Base-by-base conservation (phyloP, 305 asterid species). In the Coffea humblotiana region DNA sequence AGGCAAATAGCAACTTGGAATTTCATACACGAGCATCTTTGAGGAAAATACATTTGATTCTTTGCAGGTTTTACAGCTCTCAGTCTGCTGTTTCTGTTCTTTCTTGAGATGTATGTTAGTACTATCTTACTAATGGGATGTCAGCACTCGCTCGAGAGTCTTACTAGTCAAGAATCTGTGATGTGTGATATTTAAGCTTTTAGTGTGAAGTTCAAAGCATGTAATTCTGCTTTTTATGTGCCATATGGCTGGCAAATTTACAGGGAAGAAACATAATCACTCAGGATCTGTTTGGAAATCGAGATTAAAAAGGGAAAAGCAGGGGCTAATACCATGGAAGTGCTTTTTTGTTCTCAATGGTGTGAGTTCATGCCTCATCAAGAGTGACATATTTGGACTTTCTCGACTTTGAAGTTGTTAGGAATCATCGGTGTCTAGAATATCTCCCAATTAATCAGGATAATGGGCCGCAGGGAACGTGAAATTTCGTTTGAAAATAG, bases 401-500 rank as follows among this genome's bases (percentile, higher is more conserved):
- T 37, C 16, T 12, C 15, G 43, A 2, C 8, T 37, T 1, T 35
- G 13, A 9, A 32, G 23, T 11, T 9, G 4, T 69, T 8, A 9
- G n/a, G 43, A 21, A 19, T 45, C 56, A 43, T 45, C 5, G 7
- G 35, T 25, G 1, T 63, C 37, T 63, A 10, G 11, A 35, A 15
- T 63, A 63, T 63, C 35, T n/a, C 15, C 8, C 0, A 9, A 25
- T 6, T 63, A 63, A 25, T n/a, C 16, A 6, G 37, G 18, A 65
- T 71, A 15, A 64, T 75, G 83, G 60, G 14, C 35, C 40, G 5
- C 43, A 37, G 43, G 43, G 5, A 37, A 37, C 5, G 29, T 27
- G 77, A 11, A 45, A 19, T 78, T 77, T 68, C 35, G 40, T 23
- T 37, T 23, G 90, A 90, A 83, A 74, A 81, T 21, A 86, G 85